A percentile compares a stretch with the other conserved stretches of the same genome.
Conservation (phyloP, 164 flowering plant genomes). For the Pachysandra terminalis region DNA sequence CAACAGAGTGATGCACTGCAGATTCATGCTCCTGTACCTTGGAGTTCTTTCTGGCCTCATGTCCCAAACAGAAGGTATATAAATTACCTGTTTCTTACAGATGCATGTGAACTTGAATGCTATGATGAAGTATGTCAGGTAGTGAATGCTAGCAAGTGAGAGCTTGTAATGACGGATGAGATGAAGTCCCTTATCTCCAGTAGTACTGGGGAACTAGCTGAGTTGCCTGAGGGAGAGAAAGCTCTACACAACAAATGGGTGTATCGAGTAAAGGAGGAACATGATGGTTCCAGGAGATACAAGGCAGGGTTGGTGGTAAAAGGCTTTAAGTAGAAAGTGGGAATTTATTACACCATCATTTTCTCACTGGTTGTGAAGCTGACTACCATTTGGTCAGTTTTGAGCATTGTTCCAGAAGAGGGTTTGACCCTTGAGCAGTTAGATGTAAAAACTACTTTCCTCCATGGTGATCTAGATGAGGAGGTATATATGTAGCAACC, state of each 20-base stretch:
- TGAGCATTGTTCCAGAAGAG: background rate
- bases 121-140: too few species aligned
- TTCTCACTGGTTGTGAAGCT: constrained; percentile 9
- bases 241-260: constrained; percentile 14
- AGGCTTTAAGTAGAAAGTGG: constrained; percentile 8
- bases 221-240: background rate
- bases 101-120: too few species aligned
- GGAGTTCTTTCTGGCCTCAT: too few species aligned
- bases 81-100: too few species aligned
- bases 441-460: constrained; percentile 6
- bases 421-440: background rate
- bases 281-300: constrained; percentile 3
- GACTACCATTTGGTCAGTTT: constrained; percentile 4
- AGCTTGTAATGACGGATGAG: background rate
- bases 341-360: constrained; percentile 1
- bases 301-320: constrained; percentile 7
- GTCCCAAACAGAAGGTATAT: too few species aligned
- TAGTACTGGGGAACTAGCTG: background rate
- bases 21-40: too few species aligned
- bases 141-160: background rate
- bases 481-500: too few species aligned
- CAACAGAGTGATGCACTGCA: too few species aligned
- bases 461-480: background rate
- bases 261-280: constrained; percentile 7
- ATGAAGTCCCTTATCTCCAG: background rate